A percentile compares a stretch with the other conserved stretches of the same genome.
Evolutionary conservation across 768 basidiomycete genomes (phyloP).

Genomic region (Naganishia vaughanmartiniae): DNA sequence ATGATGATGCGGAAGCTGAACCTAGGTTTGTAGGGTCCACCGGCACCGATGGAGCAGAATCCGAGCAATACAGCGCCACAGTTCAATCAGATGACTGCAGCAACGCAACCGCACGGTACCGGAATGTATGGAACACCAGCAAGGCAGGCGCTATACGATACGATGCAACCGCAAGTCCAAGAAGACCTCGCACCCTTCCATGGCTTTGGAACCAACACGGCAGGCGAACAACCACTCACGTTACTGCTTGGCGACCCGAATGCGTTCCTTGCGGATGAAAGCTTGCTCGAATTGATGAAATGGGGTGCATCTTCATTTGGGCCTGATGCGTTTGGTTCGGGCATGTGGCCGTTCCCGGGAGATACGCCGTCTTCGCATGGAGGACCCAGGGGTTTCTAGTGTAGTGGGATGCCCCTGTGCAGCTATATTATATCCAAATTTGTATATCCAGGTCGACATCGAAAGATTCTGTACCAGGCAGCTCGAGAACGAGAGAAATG

Average conservation of each 20-base stretch:
- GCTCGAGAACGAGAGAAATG: too few relatives aligned
- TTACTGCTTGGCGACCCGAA: conserved; percentile 3
- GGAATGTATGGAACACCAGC: background rate
- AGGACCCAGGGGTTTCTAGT: background rate
- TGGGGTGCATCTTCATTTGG: conserved; percentile 10
- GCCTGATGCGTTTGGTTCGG: conserved; percentile 11
- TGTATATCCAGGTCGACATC: too few relatives aligned
- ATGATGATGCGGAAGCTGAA: background rate
- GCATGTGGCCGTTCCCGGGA: conserved; percentile 13
- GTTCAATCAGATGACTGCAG: background rate
- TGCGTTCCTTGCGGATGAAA: conserved; percentile 9
- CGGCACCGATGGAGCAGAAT: background rate
- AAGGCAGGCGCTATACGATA: background rate
- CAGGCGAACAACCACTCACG: background rate
- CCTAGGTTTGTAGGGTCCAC: background rate
- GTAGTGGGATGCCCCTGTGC: background rate
- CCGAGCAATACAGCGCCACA: background rate
- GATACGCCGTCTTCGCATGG: conserved; percentile 23
- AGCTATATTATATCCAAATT: background rate
- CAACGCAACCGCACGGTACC: background rate
- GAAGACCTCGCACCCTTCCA: background rate
- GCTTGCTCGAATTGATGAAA: conserved; percentile 15
- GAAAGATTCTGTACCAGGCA: too few relatives aligned
- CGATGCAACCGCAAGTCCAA: background rate
- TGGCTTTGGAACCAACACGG: background rate